Percentiles rank a stretch among this genome's conserved stretches.
Conservation (phyloP, 1,139 yeast genomes). For the Taphrina pruni region DNA sequence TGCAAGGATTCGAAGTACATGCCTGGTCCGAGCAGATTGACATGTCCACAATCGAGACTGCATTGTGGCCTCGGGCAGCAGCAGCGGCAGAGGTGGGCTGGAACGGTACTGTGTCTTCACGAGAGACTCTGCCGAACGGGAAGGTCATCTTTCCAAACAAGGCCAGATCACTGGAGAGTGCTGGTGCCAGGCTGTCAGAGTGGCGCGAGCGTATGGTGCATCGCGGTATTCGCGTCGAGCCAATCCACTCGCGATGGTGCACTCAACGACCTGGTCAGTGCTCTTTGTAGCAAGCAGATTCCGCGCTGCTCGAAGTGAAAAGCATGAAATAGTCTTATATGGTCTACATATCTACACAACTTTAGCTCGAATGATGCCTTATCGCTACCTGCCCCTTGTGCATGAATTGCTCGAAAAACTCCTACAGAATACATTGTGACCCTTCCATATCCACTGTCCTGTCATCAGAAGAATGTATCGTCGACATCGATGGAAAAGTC, state of each 20-base stretch:
- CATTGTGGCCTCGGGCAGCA: slow-evolving; percentile 60
- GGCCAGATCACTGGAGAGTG: slow-evolving; percentile 14
- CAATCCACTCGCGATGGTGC: slow-evolving; percentile 37
- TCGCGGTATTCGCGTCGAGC: slow-evolving; percentile 25
- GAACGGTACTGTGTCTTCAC: slow-evolving; percentile 56
- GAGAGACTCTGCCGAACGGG: slow-evolving; percentile 48
- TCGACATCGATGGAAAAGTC: slow-evolving; percentile 43
- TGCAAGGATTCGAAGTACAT: slow-evolving; percentile 59
- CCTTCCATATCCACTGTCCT: too few species aligned
- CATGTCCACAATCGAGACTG: slow-evolving; percentile 53
- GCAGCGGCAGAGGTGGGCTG: slow-evolving; percentile 59
- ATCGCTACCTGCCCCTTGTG: slow-evolving; percentile 7
- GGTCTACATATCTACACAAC: neutral
- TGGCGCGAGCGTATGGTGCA: slow-evolving; percentile 31
- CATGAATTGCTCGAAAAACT: neutral
- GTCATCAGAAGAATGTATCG: slow-evolving; percentile 41
- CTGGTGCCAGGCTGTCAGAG: slow-evolving; percentile 24
- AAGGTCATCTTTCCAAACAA: slow-evolving; percentile 22
- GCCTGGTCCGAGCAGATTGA: slow-evolving; percentile 60
- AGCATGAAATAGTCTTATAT: too few species aligned
- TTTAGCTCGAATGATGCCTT: neutral
- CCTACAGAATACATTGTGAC: too few species aligned
- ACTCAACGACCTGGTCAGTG: slow-evolving; percentile 37
- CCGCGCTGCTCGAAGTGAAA: too few species aligned
- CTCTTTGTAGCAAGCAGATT: neutral